Conservation (phyloP, 75 land plant species). For the Pinus taeda region DNA sequence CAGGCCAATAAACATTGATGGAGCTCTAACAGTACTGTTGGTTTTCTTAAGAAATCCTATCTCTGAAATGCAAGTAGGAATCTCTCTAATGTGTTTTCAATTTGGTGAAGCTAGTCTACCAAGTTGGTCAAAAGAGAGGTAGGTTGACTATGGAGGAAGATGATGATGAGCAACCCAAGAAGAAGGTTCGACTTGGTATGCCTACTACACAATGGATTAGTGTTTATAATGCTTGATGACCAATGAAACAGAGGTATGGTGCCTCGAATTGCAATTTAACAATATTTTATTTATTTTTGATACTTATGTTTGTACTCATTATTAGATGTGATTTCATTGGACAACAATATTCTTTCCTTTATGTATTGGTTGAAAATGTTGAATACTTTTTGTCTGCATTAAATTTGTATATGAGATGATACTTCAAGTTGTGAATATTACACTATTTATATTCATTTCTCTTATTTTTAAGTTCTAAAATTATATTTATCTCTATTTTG, state of each 20-base stretch:
- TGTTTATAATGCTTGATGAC: slow-evolving; percentile 77
- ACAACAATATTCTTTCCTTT: neutral
- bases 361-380: neutral
- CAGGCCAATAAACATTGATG: slow-evolving; percentile 89
- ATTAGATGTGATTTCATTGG: too few relatives aligned
- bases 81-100: neutral
- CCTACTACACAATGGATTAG: slow-evolving; percentile 93
- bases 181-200: slow-evolving; percentile 76
- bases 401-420: neutral
- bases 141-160: slow-evolving; percentile 59
- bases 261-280: neutral
- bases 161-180: slow-evolving; percentile 77
- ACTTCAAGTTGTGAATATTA: neutral
- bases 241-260: slow-evolving; percentile 84
- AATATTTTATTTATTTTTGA: neutral
- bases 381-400: neutral
- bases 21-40: slow-evolving; percentile 77
- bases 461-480: too few relatives aligned
- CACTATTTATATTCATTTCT: neutral
- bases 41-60: neutral
- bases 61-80: neutral
- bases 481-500: neutral
- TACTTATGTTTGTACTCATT: neutral
- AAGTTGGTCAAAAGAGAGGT: slow-evolving; percentile 91
- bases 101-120: slow-evolving; percentile 32